Base-by-base conservation (phyloP, 23 red algal species). In the Pyropia yezoensis region DNA sequence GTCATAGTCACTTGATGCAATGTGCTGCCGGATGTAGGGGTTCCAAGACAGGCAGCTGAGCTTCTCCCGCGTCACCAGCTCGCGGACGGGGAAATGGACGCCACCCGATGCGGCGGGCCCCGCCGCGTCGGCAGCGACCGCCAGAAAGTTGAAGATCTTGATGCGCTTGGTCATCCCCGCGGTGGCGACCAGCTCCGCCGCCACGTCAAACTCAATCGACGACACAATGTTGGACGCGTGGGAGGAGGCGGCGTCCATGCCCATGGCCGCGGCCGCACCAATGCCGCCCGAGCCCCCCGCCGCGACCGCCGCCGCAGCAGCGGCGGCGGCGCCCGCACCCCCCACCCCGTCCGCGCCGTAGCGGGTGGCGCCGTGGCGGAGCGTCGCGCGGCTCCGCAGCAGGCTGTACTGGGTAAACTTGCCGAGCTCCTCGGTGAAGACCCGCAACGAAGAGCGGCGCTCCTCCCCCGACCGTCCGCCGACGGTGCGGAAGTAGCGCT, bases 111-210 rank as follows among this genome's bases (percentile, higher is more conserved):
- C 21, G 58, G 21, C 27, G 11, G 39, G 39, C 39, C 39, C 39
- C 3, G 71, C 58, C 3, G 74, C 55, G 59, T 82, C 78, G 1
- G 73, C 57, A 15, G 59, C 63, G 4, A 90, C 54, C 20, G 68
- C 83, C 24, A 57, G 59, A 33, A 90, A 87, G 49, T 98, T 86
- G 60, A 98, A 98, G 50, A 98, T 98, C 69, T 91, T 90, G 70
- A 98, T 98, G 33, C 70, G 85, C 60, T 70, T 77, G 1, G 80
- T 91, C 19, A 98, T 86, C 14, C 94, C 94, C 3, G 94, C 94
- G 33, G 80, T 90, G 20, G 94, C 94, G 27, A 98, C 49, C 59
- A 83, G 59, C 56, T 91, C 87, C 18, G 67, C 67, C 33, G 77
- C 80, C 22, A 76, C 66, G 61, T 98, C 94, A 68, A 98, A 91